A percentile compares a stretch with the other conserved stretches of the same genome.
These are phyloP conservation scores for Aureobasidium leucospermi DNA, from an alignment of 2,329 filamentous ascomycete species.

Conservation along the genomic window DNA sequence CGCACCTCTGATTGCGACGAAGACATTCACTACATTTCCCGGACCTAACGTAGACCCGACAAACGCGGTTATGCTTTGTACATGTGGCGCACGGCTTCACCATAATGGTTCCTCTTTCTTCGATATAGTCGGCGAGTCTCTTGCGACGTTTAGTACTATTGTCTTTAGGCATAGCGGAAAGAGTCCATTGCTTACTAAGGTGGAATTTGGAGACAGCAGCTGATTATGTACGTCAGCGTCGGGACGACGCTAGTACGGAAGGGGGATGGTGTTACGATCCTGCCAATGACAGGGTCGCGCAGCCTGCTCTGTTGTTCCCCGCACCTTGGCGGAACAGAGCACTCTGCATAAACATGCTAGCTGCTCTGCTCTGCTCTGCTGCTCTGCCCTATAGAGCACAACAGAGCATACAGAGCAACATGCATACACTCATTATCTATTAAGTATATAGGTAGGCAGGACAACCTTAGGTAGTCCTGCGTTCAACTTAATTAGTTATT, in stretches of 20 bases:
- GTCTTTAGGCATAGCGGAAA: background rate
- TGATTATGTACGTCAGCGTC: background rate
- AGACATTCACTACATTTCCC: background rate
- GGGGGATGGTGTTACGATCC: slow-evolving; percentile 4
- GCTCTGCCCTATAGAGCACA: background rate
- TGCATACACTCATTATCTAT: background rate
- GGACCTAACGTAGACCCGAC: background rate
- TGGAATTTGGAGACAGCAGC: background rate
- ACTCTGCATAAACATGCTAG: background rate
- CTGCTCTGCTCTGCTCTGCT: background rate
- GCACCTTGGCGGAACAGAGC: background rate
- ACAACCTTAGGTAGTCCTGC: background rate
- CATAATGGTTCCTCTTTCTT: background rate
- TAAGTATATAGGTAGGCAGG: slow-evolving; percentile 1
- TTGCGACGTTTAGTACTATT: background rate
- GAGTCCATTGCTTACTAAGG: background rate
- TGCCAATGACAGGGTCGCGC: background rate
- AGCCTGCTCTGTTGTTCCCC: background rate
- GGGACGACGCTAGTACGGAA: background rate
- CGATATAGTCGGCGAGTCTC: background rate
- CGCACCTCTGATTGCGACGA: background rate
- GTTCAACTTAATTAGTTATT: slow-evolving; percentile 8
- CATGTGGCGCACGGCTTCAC: background rate
- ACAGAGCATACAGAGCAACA: background rate
- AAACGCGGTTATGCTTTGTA: background rate